A percentile compares a stretch with the other conserved stretches of the same genome.
Evolutionary conservation across 306 rosid genomes (phyloP).

Genomic region (Geum urbanum): DNA sequence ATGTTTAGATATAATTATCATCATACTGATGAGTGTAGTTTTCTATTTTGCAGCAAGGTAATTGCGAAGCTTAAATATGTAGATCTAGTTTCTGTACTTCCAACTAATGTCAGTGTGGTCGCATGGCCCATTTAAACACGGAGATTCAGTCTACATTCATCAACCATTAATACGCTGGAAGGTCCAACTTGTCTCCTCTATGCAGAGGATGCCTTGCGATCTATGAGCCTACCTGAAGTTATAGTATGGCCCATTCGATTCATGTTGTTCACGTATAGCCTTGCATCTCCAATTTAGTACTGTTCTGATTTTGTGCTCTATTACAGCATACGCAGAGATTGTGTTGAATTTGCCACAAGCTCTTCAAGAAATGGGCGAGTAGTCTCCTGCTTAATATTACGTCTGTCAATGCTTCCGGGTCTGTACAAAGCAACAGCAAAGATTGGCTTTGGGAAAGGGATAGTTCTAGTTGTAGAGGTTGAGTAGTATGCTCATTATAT

Average conservation of each 20-base stretch:
- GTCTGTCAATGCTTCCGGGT: conserved; percentile 19
- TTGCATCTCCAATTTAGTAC: conserved; percentile 14
- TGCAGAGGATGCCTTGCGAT: conserved; percentile 87
- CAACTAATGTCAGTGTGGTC: conserved; percentile 59
- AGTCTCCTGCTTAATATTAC: conserved; percentile 28
- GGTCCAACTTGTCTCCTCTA: conserved; percentile 65
- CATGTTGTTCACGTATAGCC: conserved; percentile 7
- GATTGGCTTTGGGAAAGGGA: conserved; percentile 20
- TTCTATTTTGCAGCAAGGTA: conserved; percentile 72
- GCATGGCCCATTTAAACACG: conserved; percentile 67
- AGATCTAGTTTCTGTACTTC: conserved; percentile 71
- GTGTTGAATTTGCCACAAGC: conserved; percentile 78
- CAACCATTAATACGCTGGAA: conserved; percentile 35
- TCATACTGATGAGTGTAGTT: conserved; percentile 28
- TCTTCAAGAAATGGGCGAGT: conserved; percentile 50
- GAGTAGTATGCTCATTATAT: conserved; percentile 16
- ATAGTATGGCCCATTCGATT: neutral
- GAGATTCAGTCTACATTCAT: conserved; percentile 37
- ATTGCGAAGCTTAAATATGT: conserved; percentile 76
- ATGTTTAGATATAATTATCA: neutral
- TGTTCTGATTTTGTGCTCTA: conserved; percentile 20
- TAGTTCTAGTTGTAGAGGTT: conserved; percentile 7
- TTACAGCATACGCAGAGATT: conserved; percentile 85
- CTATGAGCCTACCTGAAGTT: conserved; percentile 90
- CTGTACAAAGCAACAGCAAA: conserved; percentile 45